Base-by-base conservation (phyloP, 805 yeast species). In the Candida yuanshanica region DNA sequence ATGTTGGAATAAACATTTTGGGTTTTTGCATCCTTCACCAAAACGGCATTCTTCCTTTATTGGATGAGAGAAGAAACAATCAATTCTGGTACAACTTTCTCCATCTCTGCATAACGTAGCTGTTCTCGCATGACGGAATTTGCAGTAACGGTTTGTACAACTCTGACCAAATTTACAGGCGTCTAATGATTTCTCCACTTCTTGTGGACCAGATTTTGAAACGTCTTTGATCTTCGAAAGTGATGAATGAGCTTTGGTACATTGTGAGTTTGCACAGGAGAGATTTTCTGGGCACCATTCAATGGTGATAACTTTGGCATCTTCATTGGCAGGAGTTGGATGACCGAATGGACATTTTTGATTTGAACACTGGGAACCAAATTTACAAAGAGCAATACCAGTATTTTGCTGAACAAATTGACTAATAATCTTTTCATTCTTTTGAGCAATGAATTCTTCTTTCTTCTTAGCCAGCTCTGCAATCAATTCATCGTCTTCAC, bases 331-430 rank as follows among this genome's bases (percentile, higher is more conserved):
- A 2, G 95, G 93, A 0, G 95, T 86, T 35, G 97, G 96, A 58
- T 89, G 96, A 20, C 89, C 96, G 66, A 81, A 87, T 22, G 89
- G 87, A 67, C 96, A 89, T 47, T 77, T 64, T 46, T 79, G 87
- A 55, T 84, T 85, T 20, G 85, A 69, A 63, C 96, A 89, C 31
- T 77, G 61, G 20, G 72, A 68, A 37, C 91, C 93, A 62, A 77
- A 89, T 58, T 83, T 84, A 68, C 96, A 89, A 27, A 82, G 55
- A 3, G 75, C 74, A 43, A 76, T 71, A 41, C 82, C 81, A 29
- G 69, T 59, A 48, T 65, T 69, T 18, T 67, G 56, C 38, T 51
- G 56, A 3, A 38, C 44, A 20, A 37, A 39, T 16, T 42, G 41
- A 65, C 35, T 39, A 16, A 25, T 33, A 23, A 58, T 55, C 49